Evolutionary conservation across 176 grass and related monocot genomes (phyloP), one percentile per base, ranked within the genome.

Genomic region (Miscanthus lutarioriparius): DNA sequence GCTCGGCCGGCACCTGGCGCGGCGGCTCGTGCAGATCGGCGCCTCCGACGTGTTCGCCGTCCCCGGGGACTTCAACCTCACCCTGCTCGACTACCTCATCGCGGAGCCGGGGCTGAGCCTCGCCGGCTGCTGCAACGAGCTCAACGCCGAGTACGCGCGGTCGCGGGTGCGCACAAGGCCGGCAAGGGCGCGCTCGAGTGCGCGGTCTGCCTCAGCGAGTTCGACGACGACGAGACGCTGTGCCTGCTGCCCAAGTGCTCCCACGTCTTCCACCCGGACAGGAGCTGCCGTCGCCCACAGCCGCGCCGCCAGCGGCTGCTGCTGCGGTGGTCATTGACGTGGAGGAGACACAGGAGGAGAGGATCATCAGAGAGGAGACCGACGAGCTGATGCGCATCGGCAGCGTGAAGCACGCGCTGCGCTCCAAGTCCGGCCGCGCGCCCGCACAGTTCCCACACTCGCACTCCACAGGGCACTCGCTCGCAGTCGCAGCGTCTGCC

Each of bases 201-300:
- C 77, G 96, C 96, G 6, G 96, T 99, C 5, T 99, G 96, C 82
- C 58, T 99, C 81, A 96, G 96, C 78, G 93, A 99, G 90, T 99
- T 96, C 71, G 96, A 96, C 77, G 96, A 96, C 80, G 96, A 94
- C 28, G 96, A 99, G 66, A 90, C 70, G 7, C 89, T 99, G 9
- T 91, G 86, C 35, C 86, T 99, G 54, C 93, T 99, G 3, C 93
- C 96, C 62, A 90, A 90, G 66, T 99, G 96, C 51, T 92, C 77
- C 12, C 96, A 99, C 85, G 96, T 96, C 54, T 99, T 99, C 88
- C 96, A 99, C 87, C 48, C 62, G 6, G 96, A 96, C 54, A n/a
- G n/a, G n/a, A n/a, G n/a, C n/a, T n/a, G n/a, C n/a, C n/a, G n/a
- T n/a, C n/a, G n/a, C n/a, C n/a, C n/a, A n/a, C n/a, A n/a, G n/a